These are phyloP conservation scores for Microbotryomycetes sp. DNA, from an alignment of 1,284 basidiomycete species.

Conservation along the genomic window DNA sequence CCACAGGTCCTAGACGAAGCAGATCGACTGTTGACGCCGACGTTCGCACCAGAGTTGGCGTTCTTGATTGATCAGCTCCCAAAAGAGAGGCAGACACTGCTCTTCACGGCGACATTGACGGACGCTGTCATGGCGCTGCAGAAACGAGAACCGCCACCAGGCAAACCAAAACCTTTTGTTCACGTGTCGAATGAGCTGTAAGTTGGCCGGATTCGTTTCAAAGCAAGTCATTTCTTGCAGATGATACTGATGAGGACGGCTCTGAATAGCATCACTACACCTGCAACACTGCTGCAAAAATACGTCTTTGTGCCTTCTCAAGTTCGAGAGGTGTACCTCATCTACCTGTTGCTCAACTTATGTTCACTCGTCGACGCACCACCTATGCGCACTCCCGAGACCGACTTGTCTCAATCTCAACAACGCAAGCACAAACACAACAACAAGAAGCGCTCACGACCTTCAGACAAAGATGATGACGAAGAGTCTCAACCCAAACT, in stretches of 20 bases:
- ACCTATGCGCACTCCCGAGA: conserved; percentile 39
- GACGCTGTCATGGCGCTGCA: conserved; percentile 76
- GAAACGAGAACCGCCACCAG: conserved; percentile 63
- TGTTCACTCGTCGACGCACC: conserved; percentile 34
- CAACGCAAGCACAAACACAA: conserved; percentile 16
- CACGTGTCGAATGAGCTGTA: conserved; percentile 73
- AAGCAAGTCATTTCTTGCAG: neutral
- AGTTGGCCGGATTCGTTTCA: too few relatives aligned
- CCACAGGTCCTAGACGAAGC: conserved; percentile 90
- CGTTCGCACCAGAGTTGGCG: conserved; percentile 79
- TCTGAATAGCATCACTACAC: conserved; percentile 72
- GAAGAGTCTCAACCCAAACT: conserved; percentile 52
- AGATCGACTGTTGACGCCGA: conserved; percentile 81
- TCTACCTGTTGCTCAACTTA: conserved; percentile 76
- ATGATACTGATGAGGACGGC: neutral
- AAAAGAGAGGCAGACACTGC: conserved; percentile 79
- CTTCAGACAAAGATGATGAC: conserved; percentile 41
- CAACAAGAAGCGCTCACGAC: conserved; percentile 42
- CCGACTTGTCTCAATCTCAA: conserved; percentile 18
- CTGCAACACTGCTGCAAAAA: conserved; percentile 73
- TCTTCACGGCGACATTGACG: conserved; percentile 94
- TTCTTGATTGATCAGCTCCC: conserved; percentile 75
- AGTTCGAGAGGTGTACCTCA: conserved; percentile 87
- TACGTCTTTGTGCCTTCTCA: conserved; percentile 94
- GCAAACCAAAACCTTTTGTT: conserved; percentile 81